Conservation (phyloP, 306 rosid genomes). For the Purshia tridentata region DNA sequence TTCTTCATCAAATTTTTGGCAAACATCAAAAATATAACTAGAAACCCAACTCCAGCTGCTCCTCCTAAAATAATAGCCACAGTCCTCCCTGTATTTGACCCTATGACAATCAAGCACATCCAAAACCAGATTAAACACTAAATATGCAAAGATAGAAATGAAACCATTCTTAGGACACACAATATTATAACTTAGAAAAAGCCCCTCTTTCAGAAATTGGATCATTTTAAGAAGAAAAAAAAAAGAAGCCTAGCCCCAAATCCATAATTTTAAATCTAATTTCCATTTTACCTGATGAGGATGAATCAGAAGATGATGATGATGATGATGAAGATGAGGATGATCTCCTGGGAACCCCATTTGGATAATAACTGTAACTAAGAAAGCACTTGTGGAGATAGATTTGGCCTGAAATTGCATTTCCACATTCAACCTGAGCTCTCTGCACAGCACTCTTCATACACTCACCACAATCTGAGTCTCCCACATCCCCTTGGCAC, state of each 20-base stretch:
- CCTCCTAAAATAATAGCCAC: constrained; percentile 91
- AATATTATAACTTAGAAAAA: background rate
- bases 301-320: constrained; percentile 24
- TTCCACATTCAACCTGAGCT: constrained; percentile 88
- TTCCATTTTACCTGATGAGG: constrained; percentile 54
- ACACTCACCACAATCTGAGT: constrained; percentile 82
- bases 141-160: background rate
- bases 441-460: constrained; percentile 72
- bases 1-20: constrained; percentile 74
- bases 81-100: constrained; percentile 73
- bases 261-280: background rate
- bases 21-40: constrained; percentile 77
- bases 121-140: constrained; percentile 15
- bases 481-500: constrained; percentile 91
- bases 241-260: background rate
- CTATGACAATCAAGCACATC: constrained; percentile 29
- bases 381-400: constrained; percentile 84
- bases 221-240: background rate
- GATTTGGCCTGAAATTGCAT: constrained; percentile 77
- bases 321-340: constrained; percentile 50
- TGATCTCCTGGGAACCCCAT: constrained; percentile 78
- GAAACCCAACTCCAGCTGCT: constrained; percentile 73
- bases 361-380: constrained; percentile 77
- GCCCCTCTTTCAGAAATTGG: background rate
- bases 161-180: background rate